A percentile compares a stretch with the other conserved stretches of the same genome.
Evolutionary conservation across 306 rosid species (phyloP).

Genomic region (Dalbergia oliveri): DNA sequence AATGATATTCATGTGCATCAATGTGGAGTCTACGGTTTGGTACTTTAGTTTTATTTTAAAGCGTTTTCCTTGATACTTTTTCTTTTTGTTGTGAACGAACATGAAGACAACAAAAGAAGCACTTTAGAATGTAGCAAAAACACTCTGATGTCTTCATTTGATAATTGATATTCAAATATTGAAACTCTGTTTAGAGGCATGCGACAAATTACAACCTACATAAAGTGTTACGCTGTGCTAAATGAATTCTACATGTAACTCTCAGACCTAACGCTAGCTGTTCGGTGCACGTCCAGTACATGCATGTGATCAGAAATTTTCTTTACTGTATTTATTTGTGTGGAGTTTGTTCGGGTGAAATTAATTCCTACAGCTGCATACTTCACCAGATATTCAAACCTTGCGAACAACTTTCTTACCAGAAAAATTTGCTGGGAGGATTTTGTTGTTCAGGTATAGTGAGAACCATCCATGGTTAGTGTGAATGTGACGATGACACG

Average conservation of each 20-base stretch:
- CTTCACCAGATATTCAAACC: slow-evolving; percentile 42
- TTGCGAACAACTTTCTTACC: slow-evolving; percentile 25
- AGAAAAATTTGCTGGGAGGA: not conserved
- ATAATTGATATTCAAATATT: too few relatives aligned
- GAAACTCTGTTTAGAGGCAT: too few relatives aligned
- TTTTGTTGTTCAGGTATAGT: not conserved
- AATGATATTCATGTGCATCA: too few relatives aligned
- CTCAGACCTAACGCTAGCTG: slow-evolving; percentile 13
- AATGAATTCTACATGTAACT: slow-evolving; percentile 10
- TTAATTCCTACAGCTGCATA: slow-evolving; percentile 31
- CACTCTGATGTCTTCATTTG: too few relatives aligned
- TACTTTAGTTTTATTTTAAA: too few relatives aligned
- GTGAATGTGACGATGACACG: not conserved
- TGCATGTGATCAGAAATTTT: slow-evolving; percentile 5
- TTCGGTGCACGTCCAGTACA: not conserved
- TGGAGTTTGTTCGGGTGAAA: slow-evolving; percentile 32
- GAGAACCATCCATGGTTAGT: not conserved
- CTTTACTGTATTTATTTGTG: not conserved
- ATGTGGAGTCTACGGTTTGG: too few relatives aligned
- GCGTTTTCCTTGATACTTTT: too few relatives aligned
- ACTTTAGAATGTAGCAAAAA: too few relatives aligned
- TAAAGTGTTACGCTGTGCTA: not conserved
- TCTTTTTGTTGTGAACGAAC: too few relatives aligned
- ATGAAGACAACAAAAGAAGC: too few relatives aligned
- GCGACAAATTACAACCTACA: too few relatives aligned